Conservation (phyloP, 768 basidiomycete species). For the Mycena vulgaris region DNA sequence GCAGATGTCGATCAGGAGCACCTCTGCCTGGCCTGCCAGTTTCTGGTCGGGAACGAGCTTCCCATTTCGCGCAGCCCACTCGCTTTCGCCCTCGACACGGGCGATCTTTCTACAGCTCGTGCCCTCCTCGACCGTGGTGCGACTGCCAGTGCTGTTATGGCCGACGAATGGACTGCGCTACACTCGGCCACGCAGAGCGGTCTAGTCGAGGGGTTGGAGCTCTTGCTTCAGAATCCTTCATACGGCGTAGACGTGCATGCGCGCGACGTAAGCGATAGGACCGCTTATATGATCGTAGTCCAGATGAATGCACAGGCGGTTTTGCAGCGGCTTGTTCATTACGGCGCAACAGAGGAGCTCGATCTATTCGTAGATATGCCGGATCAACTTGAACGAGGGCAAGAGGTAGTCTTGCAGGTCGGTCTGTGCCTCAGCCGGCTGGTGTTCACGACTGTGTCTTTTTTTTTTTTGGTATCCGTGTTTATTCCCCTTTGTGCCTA, state of each 20-base stretch:
- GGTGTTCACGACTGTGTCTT: background rate
- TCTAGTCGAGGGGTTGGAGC: background rate
- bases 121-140: background rate
- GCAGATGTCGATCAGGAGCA: background rate
- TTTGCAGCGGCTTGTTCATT: background rate
- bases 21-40: too few species aligned
- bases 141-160: background rate
- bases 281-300: background rate
- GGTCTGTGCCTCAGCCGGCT: background rate
- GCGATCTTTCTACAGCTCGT: background rate
- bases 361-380: background rate
- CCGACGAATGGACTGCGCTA: background rate
- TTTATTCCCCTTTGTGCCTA: too few species aligned
- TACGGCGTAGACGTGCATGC: background rate
- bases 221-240: background rate
- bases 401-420: background rate
- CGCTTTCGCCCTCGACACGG: background rate
- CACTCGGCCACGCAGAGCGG: background rate
- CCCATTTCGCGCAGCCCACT: background rate
- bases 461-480: too few species aligned
- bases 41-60: too few species aligned
- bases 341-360: background rate
- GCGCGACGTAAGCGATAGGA: background rate
- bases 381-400: too few species aligned
- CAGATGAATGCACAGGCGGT: background rate